These are phyloP conservation scores for Apostasia shenzhenica DNA, from an alignment of 106 monocot genomes.

Conservation along the genomic window DNA sequence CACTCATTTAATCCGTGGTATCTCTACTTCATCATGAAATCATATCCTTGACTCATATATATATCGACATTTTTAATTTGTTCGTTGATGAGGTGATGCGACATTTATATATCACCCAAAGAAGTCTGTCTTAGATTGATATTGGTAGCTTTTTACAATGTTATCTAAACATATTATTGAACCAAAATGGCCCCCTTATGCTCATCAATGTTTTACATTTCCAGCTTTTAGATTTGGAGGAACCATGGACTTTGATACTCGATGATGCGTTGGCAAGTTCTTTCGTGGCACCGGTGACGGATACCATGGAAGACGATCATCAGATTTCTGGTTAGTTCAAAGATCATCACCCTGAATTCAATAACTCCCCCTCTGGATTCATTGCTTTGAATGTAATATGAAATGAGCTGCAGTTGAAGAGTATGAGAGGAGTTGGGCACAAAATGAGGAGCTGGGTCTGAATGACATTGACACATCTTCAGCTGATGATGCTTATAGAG, in stretches of 20 bases:
- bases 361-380: not conserved
- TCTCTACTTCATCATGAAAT: no score
- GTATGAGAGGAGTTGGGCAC: slow-evolving; percentile 95
- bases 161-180: no score
- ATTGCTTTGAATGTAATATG: not conserved
- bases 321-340: slow-evolving; percentile 57
- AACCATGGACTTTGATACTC: slow-evolving; percentile 87
- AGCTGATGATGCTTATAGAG: slow-evolving; percentile 65
- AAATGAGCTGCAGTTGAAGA: slow-evolving; percentile 59
- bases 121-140: no score
- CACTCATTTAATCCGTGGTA: no score
- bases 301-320: slow-evolving; percentile 73
- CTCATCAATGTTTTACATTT: slow-evolving; percentile 1
- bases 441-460: slow-evolving; percentile 93
- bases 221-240: slow-evolving; percentile 67
- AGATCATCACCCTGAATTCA: not conserved
- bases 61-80: no score
- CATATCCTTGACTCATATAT: no score
- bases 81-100: no score
- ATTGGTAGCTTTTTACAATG: no score
- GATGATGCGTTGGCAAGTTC: slow-evolving; percentile 92
- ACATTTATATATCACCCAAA: no score
- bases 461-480: slow-evolving; percentile 97
- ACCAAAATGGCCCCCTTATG: not conserved
- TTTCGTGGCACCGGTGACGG: slow-evolving; percentile 64